Conservation (phyloP, 2,329 filamentous ascomycete genomes). For the Emergomyces africanus region DNA sequence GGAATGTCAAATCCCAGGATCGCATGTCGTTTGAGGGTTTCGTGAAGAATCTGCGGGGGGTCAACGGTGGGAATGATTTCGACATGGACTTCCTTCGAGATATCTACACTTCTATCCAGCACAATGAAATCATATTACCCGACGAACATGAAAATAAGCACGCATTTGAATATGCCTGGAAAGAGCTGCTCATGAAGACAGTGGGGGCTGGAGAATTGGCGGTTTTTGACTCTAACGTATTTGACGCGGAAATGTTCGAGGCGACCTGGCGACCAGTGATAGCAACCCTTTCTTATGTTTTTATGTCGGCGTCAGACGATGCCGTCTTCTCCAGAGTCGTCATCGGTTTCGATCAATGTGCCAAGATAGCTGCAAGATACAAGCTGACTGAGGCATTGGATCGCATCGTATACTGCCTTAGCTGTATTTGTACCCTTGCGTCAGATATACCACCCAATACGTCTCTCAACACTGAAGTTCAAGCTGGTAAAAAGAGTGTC, state of each 20-base stretch:
- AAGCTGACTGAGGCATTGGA: conserved; percentile 75
- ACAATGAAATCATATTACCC: conserved; percentile 88
- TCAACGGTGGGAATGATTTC: conserved; percentile 79
- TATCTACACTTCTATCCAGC: conserved; percentile 84
- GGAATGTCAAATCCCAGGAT: conserved; percentile 60
- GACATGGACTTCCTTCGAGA: conserved; percentile 66
- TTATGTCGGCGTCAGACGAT: conserved; percentile 97
- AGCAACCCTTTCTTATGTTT: conserved; percentile 91
- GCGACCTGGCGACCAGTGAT: conserved; percentile 93
- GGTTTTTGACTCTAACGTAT: conserved; percentile 82
- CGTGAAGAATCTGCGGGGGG: conserved; percentile 74
- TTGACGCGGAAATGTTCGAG: conserved; percentile 94
- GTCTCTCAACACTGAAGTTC: conserved; percentile 84
- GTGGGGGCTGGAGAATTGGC: conserved; percentile 60
- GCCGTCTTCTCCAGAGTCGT: conserved; percentile 89
- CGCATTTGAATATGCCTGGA: conserved; percentile 96
- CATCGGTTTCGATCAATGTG: conserved; percentile 90
- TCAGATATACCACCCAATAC: conserved; percentile 68
- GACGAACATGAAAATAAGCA: conserved; percentile 96
- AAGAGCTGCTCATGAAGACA: conserved; percentile 78
- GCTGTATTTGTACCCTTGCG: conserved; percentile 79
- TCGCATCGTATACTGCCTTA: conserved; percentile 80
- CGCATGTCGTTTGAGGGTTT: conserved; percentile 82
- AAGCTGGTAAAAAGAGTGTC: conserved; percentile 79
- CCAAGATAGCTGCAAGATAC: conserved; percentile 79